Evolutionary conservation across 306 rosid genomes (phyloP), one percentile per base, ranked within the genome.

Genomic region (Castanospermum australe): DNA sequence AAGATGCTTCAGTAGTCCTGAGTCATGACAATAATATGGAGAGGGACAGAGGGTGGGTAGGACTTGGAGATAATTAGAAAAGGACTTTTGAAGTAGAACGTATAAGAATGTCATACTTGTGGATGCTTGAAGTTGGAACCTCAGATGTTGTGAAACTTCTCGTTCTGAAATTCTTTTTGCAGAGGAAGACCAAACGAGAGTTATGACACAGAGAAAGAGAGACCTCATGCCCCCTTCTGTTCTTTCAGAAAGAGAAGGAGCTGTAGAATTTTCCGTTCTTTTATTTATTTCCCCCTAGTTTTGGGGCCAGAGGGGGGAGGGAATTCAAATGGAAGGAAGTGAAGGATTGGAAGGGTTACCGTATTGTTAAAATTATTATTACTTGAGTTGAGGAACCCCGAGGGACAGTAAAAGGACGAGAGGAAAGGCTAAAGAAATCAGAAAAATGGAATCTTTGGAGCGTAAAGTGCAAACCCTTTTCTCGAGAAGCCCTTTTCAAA

Each of bases 381-480:
- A 38, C 6, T 42, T 39, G 59, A 63, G 52, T 72, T 21, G 81
- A 47, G 76, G 87, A 84, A 80, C 84, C 83, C 79, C 51, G 79
- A 63, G 82, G 78, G 71, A 68, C 68, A 68, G 81, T 78, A 74
- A 75, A 75, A 82, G 83, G 91, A 89, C 87, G 84, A 85, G 69
- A 82, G 84, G 77, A 87, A 91, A 82, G 75, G 79, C 50, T 59
- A 78, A 87, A 72, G 77, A 62, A 14, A 78, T 47, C 65, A 84
- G 85, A 84, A 91, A 82, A 80, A 75, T 70, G 89, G 96, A 89
- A 89, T 87, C 90, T 84, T 87, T 77, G 44, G 64, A 57, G 84
- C 56, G 84, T 18, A 85, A 82, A 84, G 87, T 84, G 81, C 54
- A 65, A 83, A 70, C 77, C 78, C 85, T 88, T 80, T 82, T 71